Evolutionary conservation across 805 yeast genomes (phyloP).

Genomic region (Naumovozyma castellii): DNA sequence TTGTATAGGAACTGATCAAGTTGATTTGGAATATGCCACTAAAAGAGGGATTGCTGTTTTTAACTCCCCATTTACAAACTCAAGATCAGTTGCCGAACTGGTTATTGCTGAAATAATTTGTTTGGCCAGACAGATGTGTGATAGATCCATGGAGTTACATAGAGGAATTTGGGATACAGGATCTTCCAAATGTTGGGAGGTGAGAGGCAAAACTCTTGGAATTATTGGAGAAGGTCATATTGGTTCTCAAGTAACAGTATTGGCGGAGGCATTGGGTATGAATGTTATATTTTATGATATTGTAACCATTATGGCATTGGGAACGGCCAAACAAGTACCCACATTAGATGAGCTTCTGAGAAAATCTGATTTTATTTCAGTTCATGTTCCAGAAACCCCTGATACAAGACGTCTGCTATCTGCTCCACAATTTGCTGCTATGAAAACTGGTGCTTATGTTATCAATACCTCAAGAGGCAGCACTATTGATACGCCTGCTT

Average conservation of each 20-base stretch:
- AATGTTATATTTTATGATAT: constrained; percentile 88
- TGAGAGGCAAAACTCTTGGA: constrained; percentile 95
- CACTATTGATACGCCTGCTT: constrained; percentile 89
- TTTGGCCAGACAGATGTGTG: constrained; percentile 91
- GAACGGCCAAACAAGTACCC: constrained; percentile 87
- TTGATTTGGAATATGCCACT: constrained; percentile 84
- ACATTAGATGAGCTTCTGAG: constrained; percentile 72
- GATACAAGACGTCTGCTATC: constrained; percentile 87
- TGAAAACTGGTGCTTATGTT: constrained; percentile 90
- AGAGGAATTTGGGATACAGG: constrained; percentile 97
- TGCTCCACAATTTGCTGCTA: constrained; percentile 81
- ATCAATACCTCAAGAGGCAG: constrained; percentile 96
- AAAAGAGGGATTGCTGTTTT: constrained; percentile 88
- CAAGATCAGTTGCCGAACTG: constrained; percentile 95
- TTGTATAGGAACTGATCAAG: constrained; percentile 98
- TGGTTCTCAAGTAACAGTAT: constrained; percentile 90
- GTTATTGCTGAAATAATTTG: constrained; percentile 90
- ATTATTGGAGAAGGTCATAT: constrained; percentile 97
- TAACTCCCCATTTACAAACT: constrained; percentile 96
- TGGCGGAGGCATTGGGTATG: constrained; percentile 97
- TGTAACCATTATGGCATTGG: constrained; percentile 85
- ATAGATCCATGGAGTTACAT: constrained; percentile 89
- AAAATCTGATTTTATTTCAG: constrained; percentile 76
- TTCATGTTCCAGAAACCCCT: constrained; percentile 91
- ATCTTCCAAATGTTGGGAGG: constrained; percentile 90